phyloP scores from a whole-genome alignment of 768 basidiomycete genomes.

The Tricholoma furcatifolium region DNA sequence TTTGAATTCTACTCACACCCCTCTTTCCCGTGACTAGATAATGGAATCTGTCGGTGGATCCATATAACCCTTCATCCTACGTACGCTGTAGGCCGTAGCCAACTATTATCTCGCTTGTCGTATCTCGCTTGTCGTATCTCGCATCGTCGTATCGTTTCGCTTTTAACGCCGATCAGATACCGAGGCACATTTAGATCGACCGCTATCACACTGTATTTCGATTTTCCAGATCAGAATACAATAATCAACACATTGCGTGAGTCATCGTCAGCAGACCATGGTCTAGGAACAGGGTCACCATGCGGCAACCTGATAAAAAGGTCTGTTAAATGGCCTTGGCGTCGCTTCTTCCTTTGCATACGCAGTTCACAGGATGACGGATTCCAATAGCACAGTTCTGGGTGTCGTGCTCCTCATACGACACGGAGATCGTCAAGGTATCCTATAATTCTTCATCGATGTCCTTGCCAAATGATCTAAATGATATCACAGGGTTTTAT shows the following conservation, averaged over 20 bases:
- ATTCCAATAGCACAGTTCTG: constrained; percentile 35
- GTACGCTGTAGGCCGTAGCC: background rate
- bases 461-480: background rate
- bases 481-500: constrained; percentile 49
- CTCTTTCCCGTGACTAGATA: constrained; percentile 20
- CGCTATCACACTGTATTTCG: background rate
- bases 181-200: too few relatives aligned
- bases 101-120: too few relatives aligned
- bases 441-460: background rate
- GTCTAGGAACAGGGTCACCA: background rate
- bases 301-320: too few relatives aligned
- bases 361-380: constrained; percentile 13
- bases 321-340: background rate
- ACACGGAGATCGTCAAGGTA: constrained; percentile 59
- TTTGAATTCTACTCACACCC: background rate
- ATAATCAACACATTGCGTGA: background rate
- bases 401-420: constrained; percentile 58
- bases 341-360: background rate
- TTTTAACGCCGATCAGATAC: background rate
- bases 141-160: too few relatives aligned
- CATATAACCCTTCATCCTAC: constrained; percentile 9
- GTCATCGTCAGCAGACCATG: background rate
- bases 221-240: background rate
- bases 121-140: too few relatives aligned
- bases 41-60: constrained; percentile 36